Conservation (phyloP, 2,329 filamentous ascomycete species). For the Dactylellina haptotyla region DNA sequence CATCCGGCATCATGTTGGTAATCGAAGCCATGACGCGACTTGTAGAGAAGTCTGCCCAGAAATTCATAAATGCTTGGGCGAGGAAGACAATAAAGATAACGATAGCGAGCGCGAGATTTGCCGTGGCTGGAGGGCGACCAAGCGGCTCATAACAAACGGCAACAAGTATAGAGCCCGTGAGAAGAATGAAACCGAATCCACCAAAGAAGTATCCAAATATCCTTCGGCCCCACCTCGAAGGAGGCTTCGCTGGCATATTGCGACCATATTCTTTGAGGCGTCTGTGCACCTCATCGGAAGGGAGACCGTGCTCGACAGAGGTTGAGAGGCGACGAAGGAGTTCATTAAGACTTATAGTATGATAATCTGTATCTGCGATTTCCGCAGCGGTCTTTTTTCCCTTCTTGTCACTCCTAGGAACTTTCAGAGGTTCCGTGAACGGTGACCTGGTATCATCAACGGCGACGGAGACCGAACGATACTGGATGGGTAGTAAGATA, state of each 20-base stretch:
- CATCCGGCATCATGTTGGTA: slow-evolving; percentile 80
- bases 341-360: slow-evolving; percentile 44
- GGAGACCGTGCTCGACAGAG: slow-evolving; percentile 43
- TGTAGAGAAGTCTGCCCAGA: slow-evolving; percentile 80
- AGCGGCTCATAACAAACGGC: slow-evolving; percentile 81
- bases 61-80: slow-evolving; percentile 67
- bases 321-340: slow-evolving; percentile 43
- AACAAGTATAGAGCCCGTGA: slow-evolving; percentile 75
- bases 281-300: slow-evolving; percentile 28
- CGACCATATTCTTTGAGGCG: slow-evolving; percentile 69
- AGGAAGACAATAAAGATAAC: slow-evolving; percentile 75
- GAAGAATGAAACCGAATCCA: slow-evolving; percentile 77
- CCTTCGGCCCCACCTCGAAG: slow-evolving; percentile 69
- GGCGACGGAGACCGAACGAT: slow-evolving; percentile 42
- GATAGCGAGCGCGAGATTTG: slow-evolving; percentile 78
- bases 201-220: slow-evolving; percentile 78
- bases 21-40: slow-evolving; percentile 82
- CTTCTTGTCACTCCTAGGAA: slow-evolving; percentile 33
- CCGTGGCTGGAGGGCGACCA: slow-evolving; percentile 74
- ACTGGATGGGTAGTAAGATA: slow-evolving; percentile 43
- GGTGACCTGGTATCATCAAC: slow-evolving; percentile 36
- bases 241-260: slow-evolving; percentile 74
- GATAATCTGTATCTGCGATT: slow-evolving; percentile 44
- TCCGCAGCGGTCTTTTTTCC: slow-evolving; percentile 42
- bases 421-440: slow-evolving; percentile 16